phyloP scores from a whole-genome alignment of 139 green algal species.

The Chlorella ohadii region DNA sequence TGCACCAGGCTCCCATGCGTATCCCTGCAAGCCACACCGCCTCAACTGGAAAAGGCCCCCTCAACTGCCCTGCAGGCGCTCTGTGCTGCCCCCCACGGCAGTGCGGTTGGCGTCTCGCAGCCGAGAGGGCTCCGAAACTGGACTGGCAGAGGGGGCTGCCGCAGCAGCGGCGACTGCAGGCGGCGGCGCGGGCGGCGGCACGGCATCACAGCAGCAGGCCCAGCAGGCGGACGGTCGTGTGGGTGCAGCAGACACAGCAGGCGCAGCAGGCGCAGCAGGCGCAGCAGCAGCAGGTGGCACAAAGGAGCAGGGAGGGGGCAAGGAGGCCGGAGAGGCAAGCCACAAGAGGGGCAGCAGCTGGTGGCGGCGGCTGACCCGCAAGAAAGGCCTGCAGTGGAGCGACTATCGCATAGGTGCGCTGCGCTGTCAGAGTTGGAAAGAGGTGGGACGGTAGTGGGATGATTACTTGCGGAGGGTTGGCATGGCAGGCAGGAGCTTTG shows the following conservation, averaged over 20 bases:
- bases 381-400: slow-evolving; percentile 28
- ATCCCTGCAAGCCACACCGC: too few species aligned
- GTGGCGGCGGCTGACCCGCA: slow-evolving; percentile 25
- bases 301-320: background rate
- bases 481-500: too few species aligned
- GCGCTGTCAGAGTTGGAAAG: background rate
- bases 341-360: slow-evolving; percentile 23
- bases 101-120: slow-evolving; percentile 23
- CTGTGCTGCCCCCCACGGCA: slow-evolving; percentile 18
- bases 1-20: too few species aligned
- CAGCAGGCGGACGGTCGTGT: background rate
- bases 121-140: background rate
- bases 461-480: too few species aligned
- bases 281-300: background rate
- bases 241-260: background rate
- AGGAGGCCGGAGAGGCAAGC: background rate
- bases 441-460: too few species aligned
- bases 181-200: background rate
- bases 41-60: too few species aligned
- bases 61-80: background rate
- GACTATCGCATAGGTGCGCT: slow-evolving; percentile 26
- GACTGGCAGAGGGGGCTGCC: background rate
- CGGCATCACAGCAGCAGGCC: background rate
- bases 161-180: background rate
- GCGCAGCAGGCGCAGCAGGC: background rate